Base-by-base conservation (phyloP, 345 rosid species). In the Linum lewisii region DNA sequence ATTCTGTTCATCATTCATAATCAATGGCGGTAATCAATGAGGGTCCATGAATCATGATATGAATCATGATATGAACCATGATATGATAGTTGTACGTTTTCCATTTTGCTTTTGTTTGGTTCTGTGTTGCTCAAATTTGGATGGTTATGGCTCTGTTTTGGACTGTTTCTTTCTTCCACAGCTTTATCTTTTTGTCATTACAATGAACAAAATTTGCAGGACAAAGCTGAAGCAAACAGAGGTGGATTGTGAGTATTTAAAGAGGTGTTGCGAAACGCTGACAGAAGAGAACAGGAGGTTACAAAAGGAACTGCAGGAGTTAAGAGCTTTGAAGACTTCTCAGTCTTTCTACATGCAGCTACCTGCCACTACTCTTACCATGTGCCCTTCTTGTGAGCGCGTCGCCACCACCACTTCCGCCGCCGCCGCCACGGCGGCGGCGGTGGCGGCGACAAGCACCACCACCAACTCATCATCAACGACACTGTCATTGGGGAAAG, bases 381-480 rank as follows among this genome's bases (percentile, higher is more conserved):
- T 93, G 95, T 93, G 99, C 65, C 99, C 99, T 49, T 93, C 99
- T 13, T 93, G 99, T 56, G 97, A 87, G 78, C 92, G 97, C 53
- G 91, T 88, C 9, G 84, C 88, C 68, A 76, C 95, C 77, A 72
- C 85, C 47, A 32, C 82, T 61, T 3, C 85, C 21, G 1, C 73
- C 2, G 6, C 63, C 21, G 26, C 76, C 6, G 6, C 45, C 26
- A 5, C 66, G 21, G 18, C 68, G 2, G 45, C 64, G 0, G 29
- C 58, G 13, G 7, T 15, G 49, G 37, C 63, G 8, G 21, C 19
- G 11, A 16, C 34, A 38, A 25, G 26, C 24, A 7, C 61, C 5
- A 36, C 55, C 51, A 60, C 36, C 59, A 57, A 23, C n/a, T 18
- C 59, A 7, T 51, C 16, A 22, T 65, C 66, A 44, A 44, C 55